phyloP scores from a whole-genome alignment of 2,329 filamentous ascomycete genomes.

The Xylaria sp. region DNA sequence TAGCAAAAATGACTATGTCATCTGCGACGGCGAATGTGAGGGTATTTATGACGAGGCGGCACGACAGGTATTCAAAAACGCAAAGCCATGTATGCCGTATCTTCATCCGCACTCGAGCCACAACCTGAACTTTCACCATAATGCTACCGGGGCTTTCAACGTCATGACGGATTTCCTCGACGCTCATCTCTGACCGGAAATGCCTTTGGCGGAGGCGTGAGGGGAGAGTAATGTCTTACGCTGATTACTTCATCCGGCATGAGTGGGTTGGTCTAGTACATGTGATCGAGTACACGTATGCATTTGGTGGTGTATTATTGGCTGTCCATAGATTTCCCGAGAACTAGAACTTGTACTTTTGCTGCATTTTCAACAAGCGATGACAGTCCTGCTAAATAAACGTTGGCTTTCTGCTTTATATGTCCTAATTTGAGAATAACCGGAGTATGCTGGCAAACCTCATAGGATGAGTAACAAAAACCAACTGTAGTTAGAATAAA shows the following conservation, averaged over 20 bases:
- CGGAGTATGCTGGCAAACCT: background rate
- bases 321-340: background rate
- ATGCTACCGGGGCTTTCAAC: background rate
- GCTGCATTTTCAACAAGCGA: background rate
- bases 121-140: constrained; percentile 8
- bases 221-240: background rate
- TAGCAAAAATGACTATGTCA: too few species aligned
- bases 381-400: background rate
- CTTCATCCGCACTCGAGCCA: background rate
- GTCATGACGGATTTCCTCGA: background rate
- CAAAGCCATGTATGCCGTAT: background rate
- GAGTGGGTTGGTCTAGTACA: background rate
- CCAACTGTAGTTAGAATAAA: constrained; percentile 6
- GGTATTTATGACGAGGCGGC: background rate
- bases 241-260: background rate
- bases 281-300: background rate
- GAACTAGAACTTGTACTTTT: background rate
- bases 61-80: background rate
- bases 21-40: background rate
- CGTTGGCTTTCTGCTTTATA: background rate
- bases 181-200: background rate
- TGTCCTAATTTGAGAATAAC: background rate
- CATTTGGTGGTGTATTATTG: background rate
- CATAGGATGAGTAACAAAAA: background rate
- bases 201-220: background rate